Evolutionary conservation across 257 asterid species (phyloP).

Genomic region (Solanum sejunctum): DNA sequence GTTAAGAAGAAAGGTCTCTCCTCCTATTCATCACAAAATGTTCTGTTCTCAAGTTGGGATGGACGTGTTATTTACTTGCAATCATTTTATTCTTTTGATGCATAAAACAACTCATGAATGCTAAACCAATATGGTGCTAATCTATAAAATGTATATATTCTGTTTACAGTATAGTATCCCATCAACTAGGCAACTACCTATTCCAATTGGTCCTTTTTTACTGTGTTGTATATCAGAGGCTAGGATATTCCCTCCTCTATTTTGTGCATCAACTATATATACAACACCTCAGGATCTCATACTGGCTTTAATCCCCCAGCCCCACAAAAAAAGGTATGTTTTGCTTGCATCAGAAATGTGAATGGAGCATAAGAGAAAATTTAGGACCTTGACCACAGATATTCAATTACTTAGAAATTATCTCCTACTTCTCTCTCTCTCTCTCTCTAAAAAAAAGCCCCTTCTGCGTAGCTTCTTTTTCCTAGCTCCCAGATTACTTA

Average conservation of each 20-base stretch:
- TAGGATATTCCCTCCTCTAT: neutral
- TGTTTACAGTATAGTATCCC: neutral
- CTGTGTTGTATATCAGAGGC: neutral
- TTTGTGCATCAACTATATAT: neutral
- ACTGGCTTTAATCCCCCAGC: neutral
- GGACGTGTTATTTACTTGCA: neutral
- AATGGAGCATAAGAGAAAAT: neutral
- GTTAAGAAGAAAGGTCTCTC: conserved; percentile 53
- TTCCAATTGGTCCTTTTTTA: neutral
- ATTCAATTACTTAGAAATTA: neutral
- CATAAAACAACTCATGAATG: neutral
- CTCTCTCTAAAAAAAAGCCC: neutral
- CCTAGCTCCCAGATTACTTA: neutral
- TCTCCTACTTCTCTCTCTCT: neutral
- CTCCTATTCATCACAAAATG: neutral
- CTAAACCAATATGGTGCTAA: neutral
- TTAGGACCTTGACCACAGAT: neutral
- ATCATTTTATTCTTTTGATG: neutral
- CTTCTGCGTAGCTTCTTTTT: neutral
- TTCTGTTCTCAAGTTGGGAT: neutral
- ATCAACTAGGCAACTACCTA: neutral
- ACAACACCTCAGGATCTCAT: neutral
- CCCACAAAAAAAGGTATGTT: neutral
- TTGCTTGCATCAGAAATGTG: neutral
- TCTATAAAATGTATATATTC: neutral